Conservation (phyloP, 805 yeast species). For the Saccharomycopsis javanensis region DNA sequence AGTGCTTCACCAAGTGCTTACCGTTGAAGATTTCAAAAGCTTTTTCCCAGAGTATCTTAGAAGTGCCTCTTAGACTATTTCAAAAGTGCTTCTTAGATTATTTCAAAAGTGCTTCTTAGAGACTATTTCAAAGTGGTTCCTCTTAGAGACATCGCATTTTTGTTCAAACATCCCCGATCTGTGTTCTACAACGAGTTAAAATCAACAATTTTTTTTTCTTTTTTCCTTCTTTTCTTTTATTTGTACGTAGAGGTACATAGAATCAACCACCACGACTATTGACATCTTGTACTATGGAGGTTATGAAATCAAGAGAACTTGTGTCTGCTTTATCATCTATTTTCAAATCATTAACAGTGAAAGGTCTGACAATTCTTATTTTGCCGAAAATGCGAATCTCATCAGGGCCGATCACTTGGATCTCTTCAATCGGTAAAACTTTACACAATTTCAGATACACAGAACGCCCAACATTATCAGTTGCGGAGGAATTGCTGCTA, state of each 20-base stretch:
- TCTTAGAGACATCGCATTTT: too few relatives aligned
- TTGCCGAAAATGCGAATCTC: constrained; percentile 6
- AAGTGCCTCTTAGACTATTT: too few relatives aligned
- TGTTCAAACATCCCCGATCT: too few relatives aligned
- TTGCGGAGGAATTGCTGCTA: neutral
- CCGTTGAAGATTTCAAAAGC: too few relatives aligned
- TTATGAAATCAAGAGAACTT: constrained; percentile 6
- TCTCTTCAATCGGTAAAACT: constrained; percentile 17
- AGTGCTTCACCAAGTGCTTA: too few relatives aligned
- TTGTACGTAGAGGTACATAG: neutral
- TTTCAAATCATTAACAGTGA: neutral
- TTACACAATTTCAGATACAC: constrained; percentile 14
- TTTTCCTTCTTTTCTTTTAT: too few relatives aligned
- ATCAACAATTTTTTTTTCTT: too few relatives aligned
- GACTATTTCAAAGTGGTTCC: too few relatives aligned
- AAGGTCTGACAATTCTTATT: neutral
- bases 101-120: too few relatives aligned
- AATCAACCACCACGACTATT: neutral
- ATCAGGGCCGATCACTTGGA: constrained; percentile 2
- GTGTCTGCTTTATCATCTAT: neutral
- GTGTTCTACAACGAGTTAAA: too few relatives aligned
- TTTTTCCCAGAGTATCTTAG: too few relatives aligned
- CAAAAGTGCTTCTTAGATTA: too few relatives aligned
- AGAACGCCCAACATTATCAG: constrained; percentile 13
- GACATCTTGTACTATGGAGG: constrained; percentile 13